These are phyloP conservation scores for Coprinellus aureogranulatus DNA, from an alignment of 768 basidiomycete genomes.

Conservation along the genomic window DNA sequence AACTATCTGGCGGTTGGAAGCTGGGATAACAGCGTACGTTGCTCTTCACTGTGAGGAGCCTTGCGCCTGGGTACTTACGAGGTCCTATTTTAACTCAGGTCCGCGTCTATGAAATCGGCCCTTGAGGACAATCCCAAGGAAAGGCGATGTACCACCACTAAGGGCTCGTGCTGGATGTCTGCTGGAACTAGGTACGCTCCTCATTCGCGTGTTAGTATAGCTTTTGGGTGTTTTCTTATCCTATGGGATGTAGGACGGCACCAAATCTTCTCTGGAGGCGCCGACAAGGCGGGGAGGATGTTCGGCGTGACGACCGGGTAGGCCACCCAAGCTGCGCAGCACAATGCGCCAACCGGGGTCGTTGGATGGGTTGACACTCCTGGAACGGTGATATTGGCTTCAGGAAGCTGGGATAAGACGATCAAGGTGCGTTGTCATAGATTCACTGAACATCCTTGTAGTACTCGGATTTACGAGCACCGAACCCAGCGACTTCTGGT, in stretches of 20 bases:
- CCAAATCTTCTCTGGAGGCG: constrained; percentile 87
- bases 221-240: constrained; percentile 2
- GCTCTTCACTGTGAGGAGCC: background rate
- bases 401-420: constrained; percentile 98
- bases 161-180: constrained; percentile 82
- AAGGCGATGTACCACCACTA: constrained; percentile 91
- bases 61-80: constrained; percentile 2
- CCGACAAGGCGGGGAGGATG: constrained; percentile 93
- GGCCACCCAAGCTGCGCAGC: constrained; percentile 79
- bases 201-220: background rate
- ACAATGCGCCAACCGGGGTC: constrained; percentile 84
- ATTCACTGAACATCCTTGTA: constrained; percentile 27
- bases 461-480: constrained; percentile 90
- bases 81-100: constrained; percentile 71
- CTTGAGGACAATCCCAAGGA: constrained; percentile 76
- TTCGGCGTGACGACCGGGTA: constrained; percentile 86
- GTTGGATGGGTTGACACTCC: constrained; percentile 80
- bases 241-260: constrained; percentile 66
- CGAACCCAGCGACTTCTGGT: constrained; percentile 75
- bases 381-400: constrained; percentile 74
- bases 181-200: constrained; percentile 86
- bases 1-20: constrained; percentile 90
- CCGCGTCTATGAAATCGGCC: constrained; percentile 86
- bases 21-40: constrained; percentile 90
- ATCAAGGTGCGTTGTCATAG: constrained; percentile 62